Conservation (phyloP, 768 basidiomycete species). For the Gyrodon lividus region DNA sequence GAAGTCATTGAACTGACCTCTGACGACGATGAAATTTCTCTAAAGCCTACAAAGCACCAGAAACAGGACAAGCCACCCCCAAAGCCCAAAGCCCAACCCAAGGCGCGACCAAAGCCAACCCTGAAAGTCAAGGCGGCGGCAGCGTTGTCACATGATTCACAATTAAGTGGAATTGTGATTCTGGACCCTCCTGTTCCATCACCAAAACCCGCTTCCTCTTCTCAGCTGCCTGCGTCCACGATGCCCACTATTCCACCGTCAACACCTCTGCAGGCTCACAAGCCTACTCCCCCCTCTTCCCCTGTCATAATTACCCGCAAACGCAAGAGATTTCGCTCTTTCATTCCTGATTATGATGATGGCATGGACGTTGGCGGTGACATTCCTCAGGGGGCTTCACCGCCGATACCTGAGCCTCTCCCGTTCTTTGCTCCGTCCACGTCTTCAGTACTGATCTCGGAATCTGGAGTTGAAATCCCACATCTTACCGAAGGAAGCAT, state of each 20-base stretch:
- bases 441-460: conserved; percentile 28
- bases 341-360: conserved; percentile 9
- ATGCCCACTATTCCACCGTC: conserved; percentile 25
- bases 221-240: conserved; percentile 37
- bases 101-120: conserved; percentile 27
- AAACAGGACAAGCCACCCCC: conserved; percentile 28
- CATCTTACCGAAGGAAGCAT: conserved; percentile 5
- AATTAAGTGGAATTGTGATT: conserved; percentile 8
- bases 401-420: conserved; percentile 32
- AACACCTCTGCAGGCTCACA: conserved; percentile 21
- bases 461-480: conserved; percentile 31
- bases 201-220: conserved; percentile 21
- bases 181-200: conserved; percentile 33
- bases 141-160: conserved; percentile 19
- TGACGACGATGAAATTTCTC: conserved; percentile 40
- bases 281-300: conserved; percentile 25
- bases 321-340: conserved; percentile 23
- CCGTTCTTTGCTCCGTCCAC: conserved; percentile 50
- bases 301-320: conserved; percentile 23
- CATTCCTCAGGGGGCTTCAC: neutral
- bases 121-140: conserved; percentile 15
- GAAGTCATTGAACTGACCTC: conserved; percentile 48
- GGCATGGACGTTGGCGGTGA: conserved; percentile 14
- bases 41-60: conserved; percentile 31
- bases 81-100: conserved; percentile 28